These are phyloP conservation scores for Apiospora rasikravindrae DNA, from an alignment of 2,329 filamentous ascomycete genomes.

Conservation along the genomic window DNA sequence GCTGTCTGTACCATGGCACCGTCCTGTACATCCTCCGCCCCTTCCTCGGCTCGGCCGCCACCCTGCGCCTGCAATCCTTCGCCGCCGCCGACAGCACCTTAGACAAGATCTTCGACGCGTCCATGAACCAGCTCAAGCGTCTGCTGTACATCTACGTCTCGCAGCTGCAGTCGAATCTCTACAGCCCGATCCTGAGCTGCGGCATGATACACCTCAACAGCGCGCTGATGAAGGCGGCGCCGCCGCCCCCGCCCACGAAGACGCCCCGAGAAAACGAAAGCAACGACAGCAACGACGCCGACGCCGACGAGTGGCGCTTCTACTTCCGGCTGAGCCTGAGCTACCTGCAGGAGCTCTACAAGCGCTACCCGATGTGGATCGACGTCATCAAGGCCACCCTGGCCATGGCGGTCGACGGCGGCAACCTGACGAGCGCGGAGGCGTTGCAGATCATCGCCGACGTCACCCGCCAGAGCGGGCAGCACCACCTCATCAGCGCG, in stretches of 20 bases:
- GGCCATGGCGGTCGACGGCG: conserved; percentile 8
- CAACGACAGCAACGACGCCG: not conserved
- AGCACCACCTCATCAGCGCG: not conserved
- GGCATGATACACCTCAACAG: not conserved
- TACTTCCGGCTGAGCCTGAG: conserved; percentile 1
- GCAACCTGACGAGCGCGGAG: not conserved
- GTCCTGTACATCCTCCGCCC: conserved; percentile 3
- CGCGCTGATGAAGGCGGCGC: not conserved
- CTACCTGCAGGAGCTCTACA: not conserved
- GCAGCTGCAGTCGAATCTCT: not conserved
- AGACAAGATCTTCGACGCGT: conserved; percentile 12
- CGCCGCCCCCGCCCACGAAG: too few species aligned
- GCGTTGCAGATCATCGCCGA: not conserved
- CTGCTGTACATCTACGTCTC: not conserved
- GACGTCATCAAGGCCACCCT: not conserved
- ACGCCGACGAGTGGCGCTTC: conserved; percentile 8
- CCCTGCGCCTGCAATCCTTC: not conserved
- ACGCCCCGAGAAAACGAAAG: too few species aligned
- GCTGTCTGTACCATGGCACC: not conserved
- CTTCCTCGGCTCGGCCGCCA: not conserved
- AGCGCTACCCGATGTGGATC: not conserved
- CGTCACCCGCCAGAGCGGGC: not conserved
- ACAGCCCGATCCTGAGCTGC: not conserved
- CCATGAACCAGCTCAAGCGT: not conserved
- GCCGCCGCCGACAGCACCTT: not conserved